Percentiles rank a stretch among this genome's conserved stretches.
Conservation (phyloP, 805 yeast species). For the Candida saitoana region DNA sequence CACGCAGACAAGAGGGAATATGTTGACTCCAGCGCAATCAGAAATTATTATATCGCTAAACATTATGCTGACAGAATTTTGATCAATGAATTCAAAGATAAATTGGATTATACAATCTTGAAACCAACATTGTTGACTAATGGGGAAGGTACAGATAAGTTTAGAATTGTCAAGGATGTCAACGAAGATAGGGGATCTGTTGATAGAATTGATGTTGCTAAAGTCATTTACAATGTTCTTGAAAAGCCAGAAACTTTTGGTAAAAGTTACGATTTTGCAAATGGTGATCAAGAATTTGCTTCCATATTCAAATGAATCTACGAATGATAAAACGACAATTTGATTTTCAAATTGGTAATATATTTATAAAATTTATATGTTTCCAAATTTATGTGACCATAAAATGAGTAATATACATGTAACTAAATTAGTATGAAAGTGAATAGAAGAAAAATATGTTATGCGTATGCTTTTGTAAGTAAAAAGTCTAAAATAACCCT, state of each 20-base stretch:
- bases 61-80: constrained; percentile 52
- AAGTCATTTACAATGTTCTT: constrained; percentile 35
- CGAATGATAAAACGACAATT: not conserved
- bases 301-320: not conserved
- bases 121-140: constrained; percentile 49
- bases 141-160: constrained; percentile 40
- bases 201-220: constrained; percentile 56
- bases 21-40: constrained; percentile 13
- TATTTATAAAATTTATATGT: not conserved
- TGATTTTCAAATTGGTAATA: not conserved
- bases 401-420: constrained; percentile 4
- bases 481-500: constrained; percentile 55
- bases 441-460: not conserved
- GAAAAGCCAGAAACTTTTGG: constrained; percentile 33
- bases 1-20: constrained; percentile 48
- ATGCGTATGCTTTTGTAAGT: not conserved
- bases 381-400: not conserved
- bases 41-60: constrained; percentile 57
- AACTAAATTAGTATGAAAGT: not conserved
- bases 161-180: constrained; percentile 26
- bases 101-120: constrained; percentile 53
- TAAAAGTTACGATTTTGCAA: constrained; percentile 41
- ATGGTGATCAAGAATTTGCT: constrained; percentile 33
- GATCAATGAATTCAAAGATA: constrained; percentile 31
- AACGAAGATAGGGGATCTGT: constrained; percentile 23